A percentile compares a stretch with the other conserved stretches of the same genome.
Evolutionary conservation across 768 basidiomycete genomes (phyloP).

Genomic region (Termitomyces sp.): DNA sequence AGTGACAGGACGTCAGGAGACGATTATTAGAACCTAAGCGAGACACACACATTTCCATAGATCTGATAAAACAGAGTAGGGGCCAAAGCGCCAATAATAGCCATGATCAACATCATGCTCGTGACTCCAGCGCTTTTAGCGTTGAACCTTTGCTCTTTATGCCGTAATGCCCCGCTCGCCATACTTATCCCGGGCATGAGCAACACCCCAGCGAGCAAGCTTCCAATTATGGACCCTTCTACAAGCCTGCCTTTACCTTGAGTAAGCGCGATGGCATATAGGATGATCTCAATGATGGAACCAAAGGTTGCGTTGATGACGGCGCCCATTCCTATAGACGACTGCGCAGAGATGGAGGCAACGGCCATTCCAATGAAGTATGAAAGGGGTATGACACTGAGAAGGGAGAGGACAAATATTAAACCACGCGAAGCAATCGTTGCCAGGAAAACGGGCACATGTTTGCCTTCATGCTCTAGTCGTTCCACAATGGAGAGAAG

Average conservation of each 20-base stretch:
- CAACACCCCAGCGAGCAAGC: conserved; percentile 89
- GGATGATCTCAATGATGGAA: conserved; percentile 94
- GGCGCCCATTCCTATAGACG: conserved; percentile 98
- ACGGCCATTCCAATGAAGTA: conserved; percentile 99
- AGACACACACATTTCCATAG: conserved; percentile 82
- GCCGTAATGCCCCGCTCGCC: conserved; percentile 81
- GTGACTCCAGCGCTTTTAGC: conserved; percentile 99
- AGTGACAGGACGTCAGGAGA: conserved; percentile 11
- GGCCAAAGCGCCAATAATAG: conserved; percentile 91
- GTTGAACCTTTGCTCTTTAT: conserved; percentile 98
- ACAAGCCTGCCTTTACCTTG: conserved; percentile 90
- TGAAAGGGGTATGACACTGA: conserved; percentile 92
- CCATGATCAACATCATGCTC: conserved; percentile 99
- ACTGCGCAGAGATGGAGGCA: conserved; percentile 97
- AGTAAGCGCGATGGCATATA: conserved; percentile 87
- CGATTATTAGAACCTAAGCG: neutral
- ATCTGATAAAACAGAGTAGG: conserved; percentile 98
- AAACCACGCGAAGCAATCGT: conserved; percentile 68
- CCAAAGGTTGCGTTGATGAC: conserved; percentile 99
- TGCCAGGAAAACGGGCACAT: conserved; percentile 59
- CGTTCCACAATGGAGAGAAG: conserved; percentile 67
- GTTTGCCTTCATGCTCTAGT: conserved; percentile 45
- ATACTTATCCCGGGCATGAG: conserved; percentile 97
- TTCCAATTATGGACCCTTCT: conserved; percentile 95
- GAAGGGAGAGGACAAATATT: conserved; percentile 80